Percentiles rank a stretch among this genome's conserved stretches.
Evolutionary conservation across 176 grass and related monocot genomes (phyloP).

Genomic region (Musa beccarii): DNA sequence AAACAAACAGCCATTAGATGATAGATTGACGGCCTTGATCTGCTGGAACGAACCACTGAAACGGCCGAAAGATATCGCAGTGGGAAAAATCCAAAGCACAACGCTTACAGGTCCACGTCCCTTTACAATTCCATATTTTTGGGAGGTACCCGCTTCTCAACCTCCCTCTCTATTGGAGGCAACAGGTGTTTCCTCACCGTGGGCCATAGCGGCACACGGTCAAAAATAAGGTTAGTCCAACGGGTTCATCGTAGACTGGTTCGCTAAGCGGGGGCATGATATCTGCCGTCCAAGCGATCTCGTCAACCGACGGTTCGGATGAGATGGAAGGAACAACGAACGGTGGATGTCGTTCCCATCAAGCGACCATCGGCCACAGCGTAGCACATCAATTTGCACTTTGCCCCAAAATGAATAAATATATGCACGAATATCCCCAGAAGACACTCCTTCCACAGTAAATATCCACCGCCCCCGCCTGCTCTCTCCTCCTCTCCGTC

Average conservation of each 20-base stretch:
- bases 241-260: neutral
- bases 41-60: no score
- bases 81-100: neutral
- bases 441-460: neutral
- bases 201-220: no score
- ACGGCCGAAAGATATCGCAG: no score
- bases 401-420: neutral
- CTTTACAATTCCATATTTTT: neutral
- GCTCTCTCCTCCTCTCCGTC: neutral
- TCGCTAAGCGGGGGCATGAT: neutral
- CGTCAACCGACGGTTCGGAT: neutral
- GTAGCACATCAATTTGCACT: neutral
- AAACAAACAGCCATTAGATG: no score
- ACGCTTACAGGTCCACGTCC: neutral
- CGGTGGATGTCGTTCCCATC: neutral
- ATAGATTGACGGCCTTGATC: no score
- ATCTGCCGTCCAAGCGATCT: neutral
- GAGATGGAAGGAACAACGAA: neutral
- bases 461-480: neutral
- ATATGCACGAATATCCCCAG: neutral
- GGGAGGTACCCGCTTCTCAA: rapidly evolving
- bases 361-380: neutral
- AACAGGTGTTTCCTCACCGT: neutral
- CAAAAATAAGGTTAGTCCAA: neutral
- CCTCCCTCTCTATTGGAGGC: neutral